Evolutionary conservation across 768 basidiomycete species (phyloP).

Genomic region (Pleurotus pulmonarius): DNA sequence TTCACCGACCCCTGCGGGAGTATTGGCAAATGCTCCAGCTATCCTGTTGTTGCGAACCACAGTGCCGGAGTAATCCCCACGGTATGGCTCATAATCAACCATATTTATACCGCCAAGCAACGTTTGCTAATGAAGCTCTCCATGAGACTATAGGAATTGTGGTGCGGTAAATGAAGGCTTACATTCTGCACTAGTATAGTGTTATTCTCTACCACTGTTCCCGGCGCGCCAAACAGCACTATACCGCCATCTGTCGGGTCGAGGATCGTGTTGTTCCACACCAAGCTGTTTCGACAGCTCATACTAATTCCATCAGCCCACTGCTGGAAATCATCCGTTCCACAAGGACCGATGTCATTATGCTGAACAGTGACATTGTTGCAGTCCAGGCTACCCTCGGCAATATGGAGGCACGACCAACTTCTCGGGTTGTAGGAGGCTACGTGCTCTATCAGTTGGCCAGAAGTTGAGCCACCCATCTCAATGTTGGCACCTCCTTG

Average conservation of each 20-base stretch:
- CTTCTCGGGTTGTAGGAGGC: slow-evolving; percentile 72
- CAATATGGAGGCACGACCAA: slow-evolving; percentile 82
- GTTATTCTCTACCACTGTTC: slow-evolving; percentile 70
- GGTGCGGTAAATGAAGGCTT: slow-evolving; percentile 17
- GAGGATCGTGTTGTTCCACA: slow-evolving; percentile 67
- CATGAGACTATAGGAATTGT: too few relatives aligned
- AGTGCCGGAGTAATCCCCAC: slow-evolving; percentile 62
- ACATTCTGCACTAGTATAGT: slow-evolving; percentile 72
- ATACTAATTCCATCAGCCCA: slow-evolving; percentile 86
- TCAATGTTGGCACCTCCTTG: slow-evolving; percentile 77
- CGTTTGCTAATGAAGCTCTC: slow-evolving; percentile 42
- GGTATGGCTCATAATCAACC: slow-evolving; percentile 68
- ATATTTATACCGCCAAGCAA: slow-evolving; percentile 75
- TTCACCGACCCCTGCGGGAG: slow-evolving; percentile 31
- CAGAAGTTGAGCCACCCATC: slow-evolving; percentile 72
- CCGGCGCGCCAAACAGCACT: slow-evolving; percentile 74
- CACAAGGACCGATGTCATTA: slow-evolving; percentile 83
- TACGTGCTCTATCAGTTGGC: slow-evolving; percentile 76
- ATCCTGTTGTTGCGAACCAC: slow-evolving; percentile 67
- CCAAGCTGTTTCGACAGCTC: slow-evolving; percentile 56
- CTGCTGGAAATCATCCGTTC: slow-evolving; percentile 56
- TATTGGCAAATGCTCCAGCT: slow-evolving; percentile 64
- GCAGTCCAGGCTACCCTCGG: slow-evolving; percentile 66
- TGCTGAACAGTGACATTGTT: slow-evolving; percentile 64
- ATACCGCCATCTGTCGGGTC: slow-evolving; percentile 80